Conservation (phyloP, 495 filamentous ascomycete genomes). For the Daldinia decipiens region DNA sequence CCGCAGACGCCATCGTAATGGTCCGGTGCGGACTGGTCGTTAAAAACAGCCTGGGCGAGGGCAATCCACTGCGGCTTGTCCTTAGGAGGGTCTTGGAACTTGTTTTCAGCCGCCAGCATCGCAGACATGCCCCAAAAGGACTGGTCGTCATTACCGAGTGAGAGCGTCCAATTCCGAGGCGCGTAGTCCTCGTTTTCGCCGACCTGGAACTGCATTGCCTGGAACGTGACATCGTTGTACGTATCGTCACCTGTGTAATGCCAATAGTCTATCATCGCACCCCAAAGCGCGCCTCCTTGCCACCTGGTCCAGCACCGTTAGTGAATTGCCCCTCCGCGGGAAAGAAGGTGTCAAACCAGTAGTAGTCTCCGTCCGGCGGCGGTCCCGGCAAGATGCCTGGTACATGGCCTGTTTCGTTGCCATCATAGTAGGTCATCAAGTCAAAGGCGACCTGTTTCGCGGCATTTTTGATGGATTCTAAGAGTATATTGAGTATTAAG, state of each 20-base stretch:
- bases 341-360: constrained; percentile 50
- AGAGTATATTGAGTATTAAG: constrained; percentile 10
- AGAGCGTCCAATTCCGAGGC: constrained; percentile 75
- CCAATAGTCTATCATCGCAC: constrained; percentile 81
- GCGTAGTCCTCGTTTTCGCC: constrained; percentile 74
- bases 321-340: constrained; percentile 48
- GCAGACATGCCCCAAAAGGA: constrained; percentile 79
- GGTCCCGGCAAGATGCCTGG: constrained; percentile 71
- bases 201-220: constrained; percentile 75
- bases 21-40: constrained; percentile 65
- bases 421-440: constrained; percentile 73
- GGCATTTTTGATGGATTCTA: constrained; percentile 65
- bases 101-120: constrained; percentile 77
- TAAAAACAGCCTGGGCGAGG: constrained; percentile 82
- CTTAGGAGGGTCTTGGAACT: constrained; percentile 69
- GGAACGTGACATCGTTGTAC: constrained; percentile 70
- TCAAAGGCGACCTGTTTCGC: constrained; percentile 69
- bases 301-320: constrained; percentile 53
- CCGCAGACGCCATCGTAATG: constrained; percentile 73
- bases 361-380: constrained; percentile 62
- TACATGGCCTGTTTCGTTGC: constrained; percentile 67
- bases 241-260: constrained; percentile 74
- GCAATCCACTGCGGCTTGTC: constrained; percentile 74
- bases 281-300: constrained; percentile 80
- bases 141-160: constrained; percentile 88